Conservation (phyloP, 495 filamentous ascomycete genomes). For the Penicillium nucicola region DNA sequence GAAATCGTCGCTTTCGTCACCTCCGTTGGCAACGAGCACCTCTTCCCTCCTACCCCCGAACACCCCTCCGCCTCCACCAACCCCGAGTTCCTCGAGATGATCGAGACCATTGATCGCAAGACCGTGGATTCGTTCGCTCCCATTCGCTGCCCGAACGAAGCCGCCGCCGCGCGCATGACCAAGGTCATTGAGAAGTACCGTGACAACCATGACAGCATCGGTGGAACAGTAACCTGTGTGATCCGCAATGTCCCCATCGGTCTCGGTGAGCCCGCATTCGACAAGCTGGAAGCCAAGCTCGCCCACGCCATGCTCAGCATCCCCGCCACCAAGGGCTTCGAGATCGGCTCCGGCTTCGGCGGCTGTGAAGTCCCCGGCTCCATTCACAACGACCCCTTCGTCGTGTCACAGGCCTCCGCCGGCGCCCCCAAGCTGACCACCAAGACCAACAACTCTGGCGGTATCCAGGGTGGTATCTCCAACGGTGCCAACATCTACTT, state of each 20-base stretch:
- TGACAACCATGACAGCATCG: conserved; percentile 83
- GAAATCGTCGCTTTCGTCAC: conserved; percentile 91
- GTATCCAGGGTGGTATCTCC: conserved; percentile 94
- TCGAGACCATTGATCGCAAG: conserved; percentile 70
- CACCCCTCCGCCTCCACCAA: conserved; percentile 75
- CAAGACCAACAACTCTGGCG: conserved; percentile 93
- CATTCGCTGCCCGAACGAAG: conserved; percentile 77
- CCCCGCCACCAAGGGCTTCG: conserved; percentile 95
- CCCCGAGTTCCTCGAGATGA: conserved; percentile 74
- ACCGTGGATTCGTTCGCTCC: conserved; percentile 82
- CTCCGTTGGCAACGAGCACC: conserved; percentile 77
- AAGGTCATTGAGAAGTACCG: conserved; percentile 75
- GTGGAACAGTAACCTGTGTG: conserved; percentile 93
- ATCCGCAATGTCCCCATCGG: conserved; percentile 87
- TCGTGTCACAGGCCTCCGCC: conserved; percentile 50
- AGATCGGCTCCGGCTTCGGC: conserved; percentile 91
- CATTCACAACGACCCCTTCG: conserved; percentile 89
- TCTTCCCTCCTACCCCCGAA: conserved; percentile 75
- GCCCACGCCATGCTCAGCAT: conserved; percentile 97
- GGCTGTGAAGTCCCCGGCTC: conserved; percentile 87
- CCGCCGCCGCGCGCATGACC: conserved; percentile 68
- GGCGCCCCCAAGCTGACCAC: conserved; percentile 63
- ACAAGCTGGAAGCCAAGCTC: conserved; percentile 91
- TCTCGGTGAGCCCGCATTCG: conserved; percentile 92
- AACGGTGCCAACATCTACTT: conserved; percentile 97